phyloP scores from a whole-genome alignment of 2,329 filamentous ascomycete species.

The Chaetomium sp. region DNA sequence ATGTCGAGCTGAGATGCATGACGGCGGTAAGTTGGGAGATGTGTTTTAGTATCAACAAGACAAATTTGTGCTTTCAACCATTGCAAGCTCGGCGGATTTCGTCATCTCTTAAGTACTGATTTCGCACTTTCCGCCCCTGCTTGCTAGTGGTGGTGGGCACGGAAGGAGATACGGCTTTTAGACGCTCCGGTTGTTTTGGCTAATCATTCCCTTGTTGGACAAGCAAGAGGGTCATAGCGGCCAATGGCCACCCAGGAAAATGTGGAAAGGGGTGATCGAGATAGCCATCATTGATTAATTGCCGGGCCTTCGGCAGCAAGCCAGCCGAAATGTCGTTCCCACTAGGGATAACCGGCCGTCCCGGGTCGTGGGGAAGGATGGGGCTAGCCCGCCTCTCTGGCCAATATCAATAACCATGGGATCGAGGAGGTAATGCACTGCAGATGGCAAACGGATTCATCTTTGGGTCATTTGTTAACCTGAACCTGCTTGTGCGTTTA shows the following conservation, averaged over 20 bases:
- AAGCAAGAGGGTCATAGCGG: constrained; percentile 11
- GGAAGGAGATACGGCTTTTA: constrained; percentile 9
- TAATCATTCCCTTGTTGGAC: constrained; percentile 21
- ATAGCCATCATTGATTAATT: constrained; percentile 23
- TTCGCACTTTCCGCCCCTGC: background rate
- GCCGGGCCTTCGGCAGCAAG: constrained; percentile 21
- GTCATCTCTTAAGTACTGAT: constrained; percentile 4
- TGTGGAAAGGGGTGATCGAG: constrained; percentile 20
- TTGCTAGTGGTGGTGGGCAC: constrained; percentile 8
- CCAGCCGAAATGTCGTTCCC: background rate
- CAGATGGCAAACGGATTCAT: background rate
- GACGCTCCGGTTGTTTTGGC: constrained; percentile 29
- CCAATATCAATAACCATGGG: background rate
- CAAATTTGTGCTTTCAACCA: background rate
- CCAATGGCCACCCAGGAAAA: constrained; percentile 21
- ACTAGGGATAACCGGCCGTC: background rate
- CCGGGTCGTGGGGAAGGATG: background rate
- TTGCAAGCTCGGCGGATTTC: background rate
- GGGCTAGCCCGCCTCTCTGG: background rate
- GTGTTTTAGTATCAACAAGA: background rate
- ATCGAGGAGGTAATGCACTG: background rate
- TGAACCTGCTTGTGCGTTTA: background rate
- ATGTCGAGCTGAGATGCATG: constrained; percentile 28
- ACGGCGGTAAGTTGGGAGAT: background rate
- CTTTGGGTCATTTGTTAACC: background rate